Conservation (phyloP, 352 stramenopile species). For the Phytophthora hibernalis region DNA sequence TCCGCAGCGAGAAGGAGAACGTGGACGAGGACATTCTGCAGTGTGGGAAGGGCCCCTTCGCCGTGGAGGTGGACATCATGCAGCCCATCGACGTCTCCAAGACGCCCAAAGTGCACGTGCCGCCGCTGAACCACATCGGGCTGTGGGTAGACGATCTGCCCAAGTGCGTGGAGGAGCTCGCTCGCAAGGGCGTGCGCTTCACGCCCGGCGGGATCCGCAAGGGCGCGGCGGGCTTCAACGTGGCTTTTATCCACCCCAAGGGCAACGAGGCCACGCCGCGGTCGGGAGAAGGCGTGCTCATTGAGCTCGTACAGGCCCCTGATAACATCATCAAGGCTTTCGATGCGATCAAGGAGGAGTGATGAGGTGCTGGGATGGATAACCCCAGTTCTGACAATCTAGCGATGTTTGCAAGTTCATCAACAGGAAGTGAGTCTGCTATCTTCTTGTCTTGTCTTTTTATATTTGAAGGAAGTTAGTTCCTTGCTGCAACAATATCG, state of each 20-base stretch:
- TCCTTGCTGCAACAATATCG: neutral
- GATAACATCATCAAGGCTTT: conserved; percentile 91
- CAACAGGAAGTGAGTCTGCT: neutral
- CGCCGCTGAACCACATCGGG: conserved; percentile 98
- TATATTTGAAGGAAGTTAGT: conserved; percentile 11
- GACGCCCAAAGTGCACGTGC: conserved; percentile 94
- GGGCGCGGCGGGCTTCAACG: conserved; percentile 96
- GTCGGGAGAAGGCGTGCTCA: conserved; percentile 95
- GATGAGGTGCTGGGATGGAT: neutral
- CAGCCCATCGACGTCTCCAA: conserved; percentile 95
- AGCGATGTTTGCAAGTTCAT: neutral
- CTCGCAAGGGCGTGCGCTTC: conserved; percentile 94
- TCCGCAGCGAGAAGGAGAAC: conserved; percentile 94
- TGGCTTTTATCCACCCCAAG: conserved; percentile 99
- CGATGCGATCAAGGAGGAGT: conserved; percentile 52
- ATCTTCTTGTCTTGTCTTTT: conserved; percentile 1
- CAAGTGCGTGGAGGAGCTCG: conserved; percentile 92
- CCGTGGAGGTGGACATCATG: conserved; percentile 99
- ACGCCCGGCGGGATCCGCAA: conserved; percentile 97
- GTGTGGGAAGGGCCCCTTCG: conserved; percentile 91
- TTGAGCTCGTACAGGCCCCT: conserved; percentile 97
- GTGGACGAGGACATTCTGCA: conserved; percentile 98
- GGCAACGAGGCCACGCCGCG: conserved; percentile 93
- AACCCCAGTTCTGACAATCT: too few species aligned
- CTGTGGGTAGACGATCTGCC: conserved; percentile 97